Base-by-base conservation (phyloP, 768 basidiomycete species). In the Tylopilus balloui region DNA sequence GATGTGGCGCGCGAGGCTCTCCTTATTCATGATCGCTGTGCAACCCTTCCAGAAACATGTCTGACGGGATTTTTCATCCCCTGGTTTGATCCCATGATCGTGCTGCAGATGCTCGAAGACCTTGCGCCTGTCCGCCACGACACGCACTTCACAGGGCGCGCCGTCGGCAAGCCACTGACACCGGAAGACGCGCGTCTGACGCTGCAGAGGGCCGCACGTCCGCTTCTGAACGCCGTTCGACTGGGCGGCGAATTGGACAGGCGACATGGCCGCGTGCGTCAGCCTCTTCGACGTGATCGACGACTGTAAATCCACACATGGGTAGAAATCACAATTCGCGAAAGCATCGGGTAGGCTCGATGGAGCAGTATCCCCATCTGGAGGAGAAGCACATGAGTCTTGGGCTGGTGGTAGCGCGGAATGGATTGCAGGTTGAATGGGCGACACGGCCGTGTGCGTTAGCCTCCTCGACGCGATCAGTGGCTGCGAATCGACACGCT, bases 1-100 rank as follows among this genome's bases (percentile, higher is more conserved):
- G 15, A 67, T 55, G 24, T 69, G 65, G 1, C 67, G 58, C 11
- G 44, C 45, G 3, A 67, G 42, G 35, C 65, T 69, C 39, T 69
- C 67, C 23, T 52, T 67, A 3, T 67, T 67, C 54, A 67, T 49
- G 3, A 1, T 13, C 27, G 25, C 55, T 9, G 0, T 27, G 20
- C 65, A 69, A 1, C 20, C 19, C 0, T 47, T 32, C 67, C 65
- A 69, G 2, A 3, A 3, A 41, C 65, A 67, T 8, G 6, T 8
- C 24, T 46, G 50, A 1, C 42, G 40, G 13, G 42, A 17, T 10
- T 57, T 62, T 5, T 66, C 61, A 2, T 56, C 53, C 1, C 64
- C 57, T 0, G 54, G 25, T 28, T 11, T 43, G 28, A 64, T 45
- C 1, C 43, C 47, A 27, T 64, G 63, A 0, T 0, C 5, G 0